Evolutionary conservation across 371 early-diverging fungal species (phyloP).

Genomic region (Mortierella sp.): DNA sequence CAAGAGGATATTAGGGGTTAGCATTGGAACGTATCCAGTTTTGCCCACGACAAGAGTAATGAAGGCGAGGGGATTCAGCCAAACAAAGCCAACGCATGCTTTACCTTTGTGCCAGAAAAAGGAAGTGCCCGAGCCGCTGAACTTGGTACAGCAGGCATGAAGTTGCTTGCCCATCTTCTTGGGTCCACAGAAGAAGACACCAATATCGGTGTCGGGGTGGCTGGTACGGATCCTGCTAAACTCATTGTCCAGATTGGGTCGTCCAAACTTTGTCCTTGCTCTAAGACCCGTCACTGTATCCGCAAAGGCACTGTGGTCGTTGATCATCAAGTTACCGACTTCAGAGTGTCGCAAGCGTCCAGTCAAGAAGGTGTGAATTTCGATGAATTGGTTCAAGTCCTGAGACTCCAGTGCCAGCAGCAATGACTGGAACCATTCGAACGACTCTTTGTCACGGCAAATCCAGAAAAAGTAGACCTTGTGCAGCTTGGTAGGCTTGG

Average conservation of each 20-base stretch:
- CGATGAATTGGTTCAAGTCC: conserved; percentile 71
- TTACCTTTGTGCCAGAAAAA: conserved; percentile 54
- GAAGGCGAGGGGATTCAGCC: too few species aligned
- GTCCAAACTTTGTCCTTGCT: conserved; percentile 68
- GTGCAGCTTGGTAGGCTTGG: conserved; percentile 62
- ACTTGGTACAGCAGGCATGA: conserved; percentile 70
- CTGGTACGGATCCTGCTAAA: conserved; percentile 65
- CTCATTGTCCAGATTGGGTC: conserved; percentile 67
- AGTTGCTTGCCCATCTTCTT: conserved; percentile 63
- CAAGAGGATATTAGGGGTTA: not conserved
- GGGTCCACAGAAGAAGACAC: conserved; percentile 74
- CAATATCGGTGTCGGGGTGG: conserved; percentile 64
- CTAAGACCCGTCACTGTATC: conserved; percentile 70
- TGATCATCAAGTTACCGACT: conserved; percentile 64
- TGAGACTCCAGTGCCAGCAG: conserved; percentile 74
- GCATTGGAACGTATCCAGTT: too few species aligned
- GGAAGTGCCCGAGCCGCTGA: conserved; percentile 58
- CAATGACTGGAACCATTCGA: conserved; percentile 84
- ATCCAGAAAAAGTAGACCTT: conserved; percentile 93
- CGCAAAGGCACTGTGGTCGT: conserved; percentile 58
- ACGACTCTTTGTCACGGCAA: conserved; percentile 79
- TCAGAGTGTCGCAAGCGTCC: conserved; percentile 66
- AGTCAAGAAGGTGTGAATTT: conserved; percentile 81
- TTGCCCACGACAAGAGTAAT: too few species aligned
- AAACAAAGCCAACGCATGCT: not conserved